Percentiles rank a stretch among this genome's conserved stretches.
Evolutionary conservation across 164 flowering plant genomes (phyloP).

Genomic region (Malania oleifera): DNA sequence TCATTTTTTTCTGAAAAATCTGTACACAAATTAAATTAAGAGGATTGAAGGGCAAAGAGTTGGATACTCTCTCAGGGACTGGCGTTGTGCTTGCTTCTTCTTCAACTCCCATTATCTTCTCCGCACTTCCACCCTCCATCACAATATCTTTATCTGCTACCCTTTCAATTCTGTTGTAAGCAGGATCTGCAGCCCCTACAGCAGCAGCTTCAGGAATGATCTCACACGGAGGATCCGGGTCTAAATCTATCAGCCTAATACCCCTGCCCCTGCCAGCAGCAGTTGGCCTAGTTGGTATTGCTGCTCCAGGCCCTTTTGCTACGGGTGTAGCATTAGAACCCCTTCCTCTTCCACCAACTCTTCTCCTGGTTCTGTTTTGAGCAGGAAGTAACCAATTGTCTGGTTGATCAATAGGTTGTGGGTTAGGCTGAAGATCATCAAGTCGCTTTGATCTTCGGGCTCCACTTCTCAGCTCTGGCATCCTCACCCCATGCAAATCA

Average conservation of each 20-base stretch:
- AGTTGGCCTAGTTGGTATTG: constrained; percentile 45
- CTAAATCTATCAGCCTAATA: constrained; percentile 60
- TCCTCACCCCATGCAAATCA: constrained; percentile 88
- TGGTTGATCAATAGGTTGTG: constrained; percentile 54
- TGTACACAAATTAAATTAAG: background rate
- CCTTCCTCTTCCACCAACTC: constrained; percentile 81
- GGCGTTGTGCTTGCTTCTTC: constrained; percentile 69
- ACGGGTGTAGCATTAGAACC: constrained; percentile 61
- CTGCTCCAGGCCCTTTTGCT: constrained; percentile 55
- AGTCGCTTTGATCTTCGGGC: constrained; percentile 84
- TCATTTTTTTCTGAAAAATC: background rate
- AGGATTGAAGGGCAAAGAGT: background rate
- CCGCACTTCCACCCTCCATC: constrained; percentile 74
- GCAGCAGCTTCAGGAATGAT: constrained; percentile 54
- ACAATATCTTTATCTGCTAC: constrained; percentile 57
- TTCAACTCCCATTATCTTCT: constrained; percentile 65
- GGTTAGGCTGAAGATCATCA: constrained; percentile 70
- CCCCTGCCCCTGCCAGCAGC: constrained; percentile 82
- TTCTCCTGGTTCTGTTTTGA: constrained; percentile 60
- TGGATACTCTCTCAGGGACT: constrained; percentile 74
- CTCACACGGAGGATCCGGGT: constrained; percentile 69
- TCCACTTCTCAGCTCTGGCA: constrained; percentile 96
- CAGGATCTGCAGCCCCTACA: constrained; percentile 45
- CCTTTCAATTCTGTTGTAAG: constrained; percentile 45
- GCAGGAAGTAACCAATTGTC: constrained; percentile 55